Percentiles rank a stretch among this genome's conserved stretches.
phyloP scores from a whole-genome alignment of 495 filamentous ascomycete genomes.

The Xylaria flabelliformis region DNA sequence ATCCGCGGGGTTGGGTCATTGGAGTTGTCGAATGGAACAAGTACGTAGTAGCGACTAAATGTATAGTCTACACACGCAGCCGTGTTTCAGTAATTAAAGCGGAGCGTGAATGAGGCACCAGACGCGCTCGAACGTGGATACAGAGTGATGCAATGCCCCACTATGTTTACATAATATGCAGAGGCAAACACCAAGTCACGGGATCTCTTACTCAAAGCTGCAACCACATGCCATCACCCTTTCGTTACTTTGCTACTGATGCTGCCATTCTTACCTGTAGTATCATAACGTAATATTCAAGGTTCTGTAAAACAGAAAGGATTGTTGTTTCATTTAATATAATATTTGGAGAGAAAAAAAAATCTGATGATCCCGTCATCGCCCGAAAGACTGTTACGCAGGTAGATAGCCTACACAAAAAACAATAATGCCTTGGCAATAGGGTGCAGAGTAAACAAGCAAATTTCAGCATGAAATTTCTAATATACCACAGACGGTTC shows the following conservation, averaged over 20 bases:
- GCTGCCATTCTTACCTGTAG: not conserved
- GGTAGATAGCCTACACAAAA: not conserved
- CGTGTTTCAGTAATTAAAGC: slow-evolving; percentile 17
- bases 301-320: not conserved
- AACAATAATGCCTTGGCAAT: not conserved
- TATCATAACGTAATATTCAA: not conserved
- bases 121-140: slow-evolving; percentile 11
- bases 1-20: not conserved
- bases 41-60: not conserved
- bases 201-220: slow-evolving; percentile 16
- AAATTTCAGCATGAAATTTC: too few species aligned
- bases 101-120: slow-evolving; percentile 25
- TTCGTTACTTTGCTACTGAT: not conserved
- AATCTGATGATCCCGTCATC: not conserved
- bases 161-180: slow-evolving; percentile 30
- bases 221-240: slow-evolving; percentile 1
- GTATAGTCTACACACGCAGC: not conserved
- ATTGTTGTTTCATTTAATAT: not conserved
- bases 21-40: not conserved
- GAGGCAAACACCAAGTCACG: slow-evolving; percentile 39
- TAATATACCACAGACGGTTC: not conserved
- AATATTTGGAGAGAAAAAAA: too few species aligned
- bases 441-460: not conserved
- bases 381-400: not conserved
- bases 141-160: not conserved